phyloP scores from a whole-genome alignment of 257 asterid species.

The Salvia miltiorrhiza region DNA sequence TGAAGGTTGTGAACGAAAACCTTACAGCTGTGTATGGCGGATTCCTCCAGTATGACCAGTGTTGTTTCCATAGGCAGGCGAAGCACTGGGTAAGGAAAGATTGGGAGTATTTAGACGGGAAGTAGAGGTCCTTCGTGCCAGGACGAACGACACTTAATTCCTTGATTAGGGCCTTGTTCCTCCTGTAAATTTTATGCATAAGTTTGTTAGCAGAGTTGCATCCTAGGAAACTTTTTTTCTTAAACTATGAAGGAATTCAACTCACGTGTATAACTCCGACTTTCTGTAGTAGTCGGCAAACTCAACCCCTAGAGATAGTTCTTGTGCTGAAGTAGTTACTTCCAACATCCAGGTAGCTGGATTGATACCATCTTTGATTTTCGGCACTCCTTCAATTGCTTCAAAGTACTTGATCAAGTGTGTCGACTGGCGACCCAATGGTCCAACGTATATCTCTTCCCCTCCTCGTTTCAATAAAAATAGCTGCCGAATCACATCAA shows the following conservation, averaged over 20 bases:
- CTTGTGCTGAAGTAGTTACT: slow-evolving; percentile 52
- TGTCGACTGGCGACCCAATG: slow-evolving; percentile 49
- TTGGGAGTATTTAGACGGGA: slow-evolving; percentile 60
- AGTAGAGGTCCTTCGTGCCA: slow-evolving; percentile 61
- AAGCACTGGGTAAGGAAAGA: slow-evolving; percentile 55
- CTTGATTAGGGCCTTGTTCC: slow-evolving; percentile 61
- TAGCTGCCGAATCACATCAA: slow-evolving; percentile 31
- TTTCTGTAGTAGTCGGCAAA: slow-evolving; percentile 44
- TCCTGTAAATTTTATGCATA: slow-evolving; percentile 35
- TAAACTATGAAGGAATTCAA: slow-evolving; percentile 1
- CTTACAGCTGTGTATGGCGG: slow-evolving; percentile 75
- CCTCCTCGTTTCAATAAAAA: slow-evolving; percentile 63
- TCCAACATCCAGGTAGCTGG: slow-evolving; percentile 83
- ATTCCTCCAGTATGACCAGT: slow-evolving; percentile 88
- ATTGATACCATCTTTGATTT: slow-evolving; percentile 56
- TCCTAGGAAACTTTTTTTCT: neutral
- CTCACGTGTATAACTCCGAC: slow-evolving; percentile 48
- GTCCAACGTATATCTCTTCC: slow-evolving; percentile 50
- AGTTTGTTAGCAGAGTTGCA: neutral
- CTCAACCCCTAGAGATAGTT: slow-evolving; percentile 44
- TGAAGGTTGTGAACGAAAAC: slow-evolving; percentile 59
- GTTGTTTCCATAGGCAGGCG: slow-evolving; percentile 93
- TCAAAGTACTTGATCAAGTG: slow-evolving; percentile 53
- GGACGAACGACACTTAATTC: slow-evolving; percentile 67
- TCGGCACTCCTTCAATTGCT: slow-evolving; percentile 40